Evolutionary conservation across 2,329 filamentous ascomycete species (phyloP), one percentile per base, ranked within the genome.

Genomic region (Capronia epimyces): DNA sequence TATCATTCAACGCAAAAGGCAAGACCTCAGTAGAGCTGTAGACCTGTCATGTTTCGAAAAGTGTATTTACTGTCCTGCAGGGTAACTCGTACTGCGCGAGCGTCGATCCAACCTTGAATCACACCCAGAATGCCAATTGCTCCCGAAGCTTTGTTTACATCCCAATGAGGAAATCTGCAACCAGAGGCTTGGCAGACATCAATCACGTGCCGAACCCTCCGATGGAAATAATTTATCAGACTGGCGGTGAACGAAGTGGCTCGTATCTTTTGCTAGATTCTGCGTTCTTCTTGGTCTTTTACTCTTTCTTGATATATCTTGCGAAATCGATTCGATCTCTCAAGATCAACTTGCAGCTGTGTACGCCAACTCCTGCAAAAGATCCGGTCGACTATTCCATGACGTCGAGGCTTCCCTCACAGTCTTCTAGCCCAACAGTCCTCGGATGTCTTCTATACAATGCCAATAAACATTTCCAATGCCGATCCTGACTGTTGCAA

Each of bases 71-170:
- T 42, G 39, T 42, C 9, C 20, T 24, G 39, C 24, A 27, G 39
- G 20, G 20, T 42, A 16, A 16, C 21, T 20, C 25, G 39, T n/a
- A 16, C 10, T 42, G 21, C 25, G 21, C 4, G 39, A n/a, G 20
- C 21, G 13, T 3, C 13, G 3, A 16, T 25, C 8, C 39, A 24
- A 25, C 16, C n/a, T 20, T 6, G 9, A 18, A 40, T 18, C 4
- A 9, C 15, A n/a, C 20, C 37, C 16, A n/a, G 13, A 36, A 40
- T 21, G 37, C 37, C 34, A 20, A 18, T 37, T 37, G 34, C 34
- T n/a, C 34, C 20, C 34, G 15, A 37, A 13, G 18, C 39, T 41
- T 52, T 52, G 50, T 52, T 52, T 52, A 52, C 48, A 46, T 39
- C 48, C 34, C 21, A 43, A 43, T 22, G 15, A 16, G 46, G 32